Conservation (phyloP, 148 eudicot genomes). For the Vaccinium darrowii region DNA sequence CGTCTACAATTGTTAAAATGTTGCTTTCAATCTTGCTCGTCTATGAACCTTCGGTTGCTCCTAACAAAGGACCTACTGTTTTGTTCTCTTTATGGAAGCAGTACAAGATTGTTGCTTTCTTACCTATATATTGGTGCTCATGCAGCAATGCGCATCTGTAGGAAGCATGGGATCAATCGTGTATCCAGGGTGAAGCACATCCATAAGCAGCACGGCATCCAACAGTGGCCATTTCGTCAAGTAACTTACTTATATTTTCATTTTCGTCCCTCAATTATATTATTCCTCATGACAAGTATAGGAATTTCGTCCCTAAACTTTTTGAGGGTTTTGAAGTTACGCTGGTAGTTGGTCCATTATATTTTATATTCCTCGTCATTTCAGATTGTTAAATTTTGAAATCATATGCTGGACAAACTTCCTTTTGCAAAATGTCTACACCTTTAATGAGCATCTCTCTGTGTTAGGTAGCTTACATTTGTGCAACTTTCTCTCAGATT, state of each 20-base stretch:
- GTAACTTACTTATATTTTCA: not conserved
- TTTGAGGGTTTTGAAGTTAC: too few relatives aligned
- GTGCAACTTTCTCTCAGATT: too few relatives aligned
- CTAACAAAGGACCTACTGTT: not conserved
- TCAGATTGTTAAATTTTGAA: too few relatives aligned
- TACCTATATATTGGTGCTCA: not conserved
- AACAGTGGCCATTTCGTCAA: not conserved
- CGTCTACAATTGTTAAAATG: not conserved
- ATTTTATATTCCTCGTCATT: not conserved
- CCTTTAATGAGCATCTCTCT: too few relatives aligned
- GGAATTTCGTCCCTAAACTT: too few relatives aligned
- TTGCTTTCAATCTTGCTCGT: not conserved
- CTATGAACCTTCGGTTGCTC: not conserved
- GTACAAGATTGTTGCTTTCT: not conserved
- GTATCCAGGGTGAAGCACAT: not conserved
- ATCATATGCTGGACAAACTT: too few relatives aligned
- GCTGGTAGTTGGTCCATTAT: too few relatives aligned
- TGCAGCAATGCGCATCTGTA: not conserved
- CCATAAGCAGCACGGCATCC: not conserved
- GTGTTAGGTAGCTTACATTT: too few relatives aligned
- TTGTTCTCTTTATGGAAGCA: too few relatives aligned
- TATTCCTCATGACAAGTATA: too few relatives aligned
- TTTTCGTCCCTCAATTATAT: too few relatives aligned
- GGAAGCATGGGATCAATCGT: not conserved
- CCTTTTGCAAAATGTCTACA: too few relatives aligned